Evolutionary conservation across 257 asterid genomes (phyloP).

Genomic region (Solanum medicagineum): DNA sequence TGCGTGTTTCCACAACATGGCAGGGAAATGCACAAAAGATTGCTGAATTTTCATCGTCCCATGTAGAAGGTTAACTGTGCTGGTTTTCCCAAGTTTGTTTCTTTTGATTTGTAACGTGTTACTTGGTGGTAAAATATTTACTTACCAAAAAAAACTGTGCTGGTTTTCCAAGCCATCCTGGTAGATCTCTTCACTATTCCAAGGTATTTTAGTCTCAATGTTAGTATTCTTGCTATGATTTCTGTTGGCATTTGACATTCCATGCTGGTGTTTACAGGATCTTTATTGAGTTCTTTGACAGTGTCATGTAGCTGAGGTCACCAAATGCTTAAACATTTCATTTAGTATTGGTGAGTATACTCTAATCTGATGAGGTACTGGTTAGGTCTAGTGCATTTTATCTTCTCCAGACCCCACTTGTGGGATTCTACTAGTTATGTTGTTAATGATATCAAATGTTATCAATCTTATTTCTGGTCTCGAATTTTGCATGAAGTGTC

Average conservation of each 20-base stretch:
- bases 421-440: no score
- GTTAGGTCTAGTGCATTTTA: no score
- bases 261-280: constrained; percentile 39
- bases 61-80: constrained; percentile 65
- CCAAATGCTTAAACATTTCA: constrained; percentile 36
- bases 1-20: not conserved
- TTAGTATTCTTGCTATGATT: not conserved
- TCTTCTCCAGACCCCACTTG: no score
- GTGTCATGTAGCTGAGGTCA: constrained; percentile 64
- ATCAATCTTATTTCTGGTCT: not conserved
- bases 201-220: constrained; percentile 34
- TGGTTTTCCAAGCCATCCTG: constrained; percentile 68
- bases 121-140: no score
- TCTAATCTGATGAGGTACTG: not conserved
- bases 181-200: constrained; percentile 58
- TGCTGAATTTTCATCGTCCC: constrained; percentile 70
- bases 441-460: not conserved
- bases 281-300: constrained; percentile 74
- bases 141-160: constrained; percentile 27
- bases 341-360: constrained; percentile 58
- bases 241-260: not conserved
- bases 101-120: no score
- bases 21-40: constrained; percentile 88
- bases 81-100: constrained; percentile 32
- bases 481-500: constrained; percentile 43